Base-by-base conservation (phyloP, 768 basidiomycete genomes). In the Panus rudis region DNA sequence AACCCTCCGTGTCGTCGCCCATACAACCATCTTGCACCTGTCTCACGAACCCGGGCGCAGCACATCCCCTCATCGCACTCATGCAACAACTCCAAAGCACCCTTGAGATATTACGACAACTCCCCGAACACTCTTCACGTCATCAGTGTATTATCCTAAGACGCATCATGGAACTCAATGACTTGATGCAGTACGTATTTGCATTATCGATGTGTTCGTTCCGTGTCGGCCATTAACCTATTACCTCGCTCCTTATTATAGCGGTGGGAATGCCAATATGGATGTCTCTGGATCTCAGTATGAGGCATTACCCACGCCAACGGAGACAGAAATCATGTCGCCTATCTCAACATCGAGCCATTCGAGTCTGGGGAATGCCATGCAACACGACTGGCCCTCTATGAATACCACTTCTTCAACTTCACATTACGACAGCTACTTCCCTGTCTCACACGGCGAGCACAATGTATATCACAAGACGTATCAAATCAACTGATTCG, bases 391-490 rank as follows among this genome's bases (percentile, higher is more conserved):
- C 45, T 82, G 80, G 81, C 75, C 69, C 50, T 67, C 73, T 45
- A 67, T 80, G 19, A 20, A 20, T 20, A 49, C 53, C 57, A 53
- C 66, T 27, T 67, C 73, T 19, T 55, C 73, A 22, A 60, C 69
- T 12, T 72, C 75, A n/a, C 44, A 37, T 24, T 84, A 81, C 62
- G 82, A 79, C 42, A 69, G 83, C 4, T 85, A 85, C 61, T 85
- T 85, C 56, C 76, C 81, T 25, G 66, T 79, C 47, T 63, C 72
- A 32, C 44, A 63, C 63, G 39, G 76, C 16, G 52, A 58, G 37
- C 49, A 47, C 24, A 50, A 47, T 14, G 52, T 52, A n/a, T 59
- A 52, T 32, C 55, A 57, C 40, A 59, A 59, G 48, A 40, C 56
- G 35, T 59, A 59, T 34, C 57, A 56, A 38, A 51, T 59, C 39